phyloP scores from a whole-genome alignment of 495 filamentous ascomycete species.

The Sporormia fimetaria region DNA sequence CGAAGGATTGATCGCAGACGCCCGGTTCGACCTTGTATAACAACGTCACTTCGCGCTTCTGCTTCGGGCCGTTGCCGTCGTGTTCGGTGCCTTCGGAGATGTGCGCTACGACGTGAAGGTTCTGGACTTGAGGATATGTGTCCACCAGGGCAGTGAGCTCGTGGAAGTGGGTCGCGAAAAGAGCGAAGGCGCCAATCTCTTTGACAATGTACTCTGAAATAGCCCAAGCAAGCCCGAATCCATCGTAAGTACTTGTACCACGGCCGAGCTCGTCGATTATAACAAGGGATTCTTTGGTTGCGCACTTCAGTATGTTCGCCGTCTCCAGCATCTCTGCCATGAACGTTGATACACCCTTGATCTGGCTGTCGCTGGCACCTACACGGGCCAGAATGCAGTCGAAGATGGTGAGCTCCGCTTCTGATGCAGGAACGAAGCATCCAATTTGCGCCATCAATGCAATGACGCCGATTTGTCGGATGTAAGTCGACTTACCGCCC shows the following conservation, averaged over 20 bases:
- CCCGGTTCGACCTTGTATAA: conserved; percentile 94
- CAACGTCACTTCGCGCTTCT: conserved; percentile 72
- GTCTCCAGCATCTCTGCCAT: conserved; percentile 99
- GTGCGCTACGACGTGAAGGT: conserved; percentile 91
- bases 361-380: conserved; percentile 85
- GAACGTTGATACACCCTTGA: conserved; percentile 97
- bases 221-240: conserved; percentile 95
- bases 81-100: conserved; percentile 48
- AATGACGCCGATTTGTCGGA: conserved; percentile 94
- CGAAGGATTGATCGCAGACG: conserved; percentile 93
- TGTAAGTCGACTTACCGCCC: conserved; percentile 98
- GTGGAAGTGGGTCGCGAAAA: conserved; percentile 98
- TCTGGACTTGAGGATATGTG: conserved; percentile 73
- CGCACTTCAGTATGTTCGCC: conserved; percentile 94
- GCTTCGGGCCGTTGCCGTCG: conserved; percentile 25
- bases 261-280: conserved; percentile 99
- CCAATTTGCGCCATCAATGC: conserved; percentile 96
- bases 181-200: conserved; percentile 82
- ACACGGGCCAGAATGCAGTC: conserved; percentile 97
- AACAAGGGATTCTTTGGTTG: conserved; percentile 85
- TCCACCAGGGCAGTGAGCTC: conserved; percentile 87
- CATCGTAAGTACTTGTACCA: conserved; percentile 96
- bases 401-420: conserved; percentile 90
- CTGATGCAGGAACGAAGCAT: conserved; percentile 87
- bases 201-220: conserved; percentile 96